Percentiles rank a stretch among this genome's conserved stretches.
phyloP scores from a whole-genome alignment of 306 rosid genomes.

The Purshia tridentata region DNA sequence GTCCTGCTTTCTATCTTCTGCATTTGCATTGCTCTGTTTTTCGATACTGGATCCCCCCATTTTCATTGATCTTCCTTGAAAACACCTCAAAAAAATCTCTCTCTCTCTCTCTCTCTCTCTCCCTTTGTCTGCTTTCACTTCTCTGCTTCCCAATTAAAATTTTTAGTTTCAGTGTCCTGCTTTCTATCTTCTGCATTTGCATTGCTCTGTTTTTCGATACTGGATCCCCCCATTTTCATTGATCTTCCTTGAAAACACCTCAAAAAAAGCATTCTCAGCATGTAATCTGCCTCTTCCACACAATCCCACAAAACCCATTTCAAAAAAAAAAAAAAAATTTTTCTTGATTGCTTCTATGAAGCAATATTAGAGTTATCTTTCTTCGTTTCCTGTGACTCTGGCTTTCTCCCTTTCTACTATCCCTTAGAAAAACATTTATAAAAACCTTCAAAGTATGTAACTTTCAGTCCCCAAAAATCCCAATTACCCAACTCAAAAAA shows the following conservation, averaged over 20 bases:
- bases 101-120: not conserved
- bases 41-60: not conserved
- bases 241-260: not conserved
- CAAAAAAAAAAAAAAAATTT: not conserved
- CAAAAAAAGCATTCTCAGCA: constrained; percentile 16
- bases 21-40: constrained; percentile 1
- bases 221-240: not conserved
- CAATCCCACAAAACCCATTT: not conserved
- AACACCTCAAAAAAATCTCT: constrained; percentile 9
- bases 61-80: not conserved
- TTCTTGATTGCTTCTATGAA: not conserved
- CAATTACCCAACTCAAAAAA: constrained; percentile 1
- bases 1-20: not conserved
- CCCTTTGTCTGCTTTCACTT: not conserved
- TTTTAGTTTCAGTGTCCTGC: not conserved
- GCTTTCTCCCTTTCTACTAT: constrained; percentile 33
- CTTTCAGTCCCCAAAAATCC: constrained; percentile 1
- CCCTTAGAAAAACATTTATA: constrained; percentile 62
- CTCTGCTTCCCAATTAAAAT: too few species aligned
- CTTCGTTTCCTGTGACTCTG: constrained; percentile 39
- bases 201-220: not conserved
- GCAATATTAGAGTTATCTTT: not conserved
- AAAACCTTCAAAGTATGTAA: constrained; percentile 74
- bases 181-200: constrained; percentile 2
- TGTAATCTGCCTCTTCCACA: constrained; percentile 2